Base-by-base conservation (phyloP, 371 early-diverging fungal species). In the Capniomyces stellatus region DNA sequence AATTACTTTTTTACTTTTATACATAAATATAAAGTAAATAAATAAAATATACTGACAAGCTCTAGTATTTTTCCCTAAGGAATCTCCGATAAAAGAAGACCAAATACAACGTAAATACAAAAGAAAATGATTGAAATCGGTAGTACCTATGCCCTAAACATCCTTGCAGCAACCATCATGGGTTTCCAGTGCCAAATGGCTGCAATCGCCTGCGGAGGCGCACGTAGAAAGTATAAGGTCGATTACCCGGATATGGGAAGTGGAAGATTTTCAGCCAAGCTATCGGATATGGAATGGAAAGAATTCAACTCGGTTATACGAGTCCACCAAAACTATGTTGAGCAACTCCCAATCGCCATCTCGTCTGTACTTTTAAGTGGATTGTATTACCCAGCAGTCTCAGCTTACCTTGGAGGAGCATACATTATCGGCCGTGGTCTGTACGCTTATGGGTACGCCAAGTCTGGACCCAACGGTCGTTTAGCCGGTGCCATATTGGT, bases 251-350 rank as follows among this genome's bases (percentile, higher is more conserved):
- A 72, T 39, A 70, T 51, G 23, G 73, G 71, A 1, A 54, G 54
- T 4, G 72, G 74, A 24, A 59, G 73, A 10, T 64, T 46, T 8
- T 57, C 75, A 8, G 54, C 59, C 39, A 72, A 74, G 51, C 54
- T 72, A 43, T 52, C 57, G 29, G 72, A 74, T 29, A 62, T 50
- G 27, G 59, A 72, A 43, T 69, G 67, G 57, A 51, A 54, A 13
- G 62, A 67, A 44, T 72, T 72, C 48, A 31, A 64, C 52, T 42
- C 59, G 18, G 58, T 59, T 58, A 68, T 73, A 42, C 61, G 70
- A 22, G 70, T 58, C 12, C 64, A 74, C 54, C 59, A 58, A n/a
- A 64, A 65, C 42, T 72, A 73, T 44, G 48, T 70, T 6, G 64
- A 72, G 62, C 56, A 60, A 23, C 23, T 60, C 42, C 62, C 64